Conservation (phyloP, 2,329 filamentous ascomycete genomes). For the Didymella keratinophila region DNA sequence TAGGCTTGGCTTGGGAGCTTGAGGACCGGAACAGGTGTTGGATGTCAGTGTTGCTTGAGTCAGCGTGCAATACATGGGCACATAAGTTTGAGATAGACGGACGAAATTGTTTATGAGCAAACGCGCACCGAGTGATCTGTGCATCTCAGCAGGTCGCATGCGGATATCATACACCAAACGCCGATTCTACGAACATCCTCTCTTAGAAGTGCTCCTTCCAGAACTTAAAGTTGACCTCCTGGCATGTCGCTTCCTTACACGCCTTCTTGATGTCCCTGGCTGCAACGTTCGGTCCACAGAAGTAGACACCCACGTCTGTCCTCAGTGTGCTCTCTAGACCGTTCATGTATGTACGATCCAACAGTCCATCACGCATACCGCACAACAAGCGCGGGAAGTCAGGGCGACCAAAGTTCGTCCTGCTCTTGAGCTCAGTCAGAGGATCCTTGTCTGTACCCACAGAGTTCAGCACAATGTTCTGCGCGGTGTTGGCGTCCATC, state of each 20-base stretch:
- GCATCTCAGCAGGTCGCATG: not conserved
- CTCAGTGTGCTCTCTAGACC: conserved; percentile 78
- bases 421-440: conserved; percentile 85
- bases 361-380: conserved; percentile 86
- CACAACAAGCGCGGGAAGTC: conserved; percentile 84
- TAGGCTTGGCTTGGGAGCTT: too few relatives aligned
- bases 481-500: conserved; percentile 87
- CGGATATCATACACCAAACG: conserved; percentile 20
- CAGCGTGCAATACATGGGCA: not conserved
- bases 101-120: not conserved
- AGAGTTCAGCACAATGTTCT: conserved; percentile 97
- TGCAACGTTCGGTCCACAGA: conserved; percentile 85
- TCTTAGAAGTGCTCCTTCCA: conserved; percentile 91
- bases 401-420: conserved; percentile 94
- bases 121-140: not conserved
- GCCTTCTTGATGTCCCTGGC: conserved; percentile 87
- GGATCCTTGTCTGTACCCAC: conserved; percentile 89
- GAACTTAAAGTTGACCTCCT: conserved; percentile 91
- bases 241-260: conserved; percentile 73
- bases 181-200: not conserved
- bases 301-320: conserved; percentile 95
- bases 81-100: not conserved
- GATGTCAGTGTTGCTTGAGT: not conserved
- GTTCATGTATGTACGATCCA: conserved; percentile 83
- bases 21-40: not conserved